These are phyloP conservation scores for Spinellus fusiger DNA, from an alignment of 192 early-diverging fungal genomes.

Conservation along the genomic window DNA sequence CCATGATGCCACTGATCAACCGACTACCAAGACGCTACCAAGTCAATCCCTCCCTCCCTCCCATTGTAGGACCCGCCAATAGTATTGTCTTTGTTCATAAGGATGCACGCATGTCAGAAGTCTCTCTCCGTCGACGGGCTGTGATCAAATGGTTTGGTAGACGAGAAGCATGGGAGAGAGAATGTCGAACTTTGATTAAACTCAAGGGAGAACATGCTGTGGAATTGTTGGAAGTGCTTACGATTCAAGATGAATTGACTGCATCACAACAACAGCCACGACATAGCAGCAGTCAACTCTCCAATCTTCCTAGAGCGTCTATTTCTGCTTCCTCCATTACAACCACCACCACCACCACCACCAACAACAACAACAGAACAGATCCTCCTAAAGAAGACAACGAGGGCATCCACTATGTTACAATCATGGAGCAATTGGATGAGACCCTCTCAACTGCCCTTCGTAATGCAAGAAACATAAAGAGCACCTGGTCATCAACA, in stretches of 20 bases:
- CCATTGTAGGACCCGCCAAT: constrained; percentile 40
- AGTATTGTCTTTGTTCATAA: constrained; percentile 39
- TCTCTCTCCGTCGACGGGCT: constrained; percentile 10
- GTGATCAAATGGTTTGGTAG: constrained; percentile 43
- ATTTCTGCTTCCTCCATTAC: too few species aligned
- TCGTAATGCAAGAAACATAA: constrained; percentile 20
- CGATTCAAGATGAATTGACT: constrained; percentile 34
- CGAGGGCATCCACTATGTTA: constrained; percentile 26
- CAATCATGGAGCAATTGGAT: constrained; percentile 43
- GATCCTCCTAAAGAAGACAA: constrained; percentile 6
- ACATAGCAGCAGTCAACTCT: too few species aligned
- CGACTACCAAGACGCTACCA: constrained; percentile 39
- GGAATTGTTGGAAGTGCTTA: constrained; percentile 44
- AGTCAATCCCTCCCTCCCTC: constrained; percentile 20
- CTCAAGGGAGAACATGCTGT: constrained; percentile 36
- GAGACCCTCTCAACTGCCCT: constrained; percentile 38
- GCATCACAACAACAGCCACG: too few species aligned
- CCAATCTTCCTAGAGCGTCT: too few species aligned
- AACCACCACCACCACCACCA: neutral
- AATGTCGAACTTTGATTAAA: constrained; percentile 38
- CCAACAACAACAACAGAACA: neutral
- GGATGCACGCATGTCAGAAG: constrained; percentile 11
- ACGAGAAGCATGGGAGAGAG: constrained; percentile 50
- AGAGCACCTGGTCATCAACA: neutral
- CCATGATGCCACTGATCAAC: constrained; percentile 23